These are phyloP conservation scores for Acacia concinna DNA, from an alignment of 331 rosid genomes.

Conservation along the genomic window DNA sequence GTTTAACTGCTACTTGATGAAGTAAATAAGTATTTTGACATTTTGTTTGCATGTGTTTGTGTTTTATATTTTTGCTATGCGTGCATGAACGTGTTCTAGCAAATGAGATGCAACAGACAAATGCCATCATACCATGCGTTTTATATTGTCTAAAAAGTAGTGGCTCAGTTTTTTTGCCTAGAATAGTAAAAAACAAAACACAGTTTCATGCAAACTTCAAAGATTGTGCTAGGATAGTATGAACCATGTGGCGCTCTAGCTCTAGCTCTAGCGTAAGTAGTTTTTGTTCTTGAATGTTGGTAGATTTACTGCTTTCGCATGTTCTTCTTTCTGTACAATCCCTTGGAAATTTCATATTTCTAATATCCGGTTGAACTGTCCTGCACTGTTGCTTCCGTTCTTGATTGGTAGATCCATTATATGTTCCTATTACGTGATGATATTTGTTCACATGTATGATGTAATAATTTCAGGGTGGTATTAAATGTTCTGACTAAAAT, in stretches of 20 bases:
- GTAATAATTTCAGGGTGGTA: not conserved
- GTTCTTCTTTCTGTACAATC: not conserved
- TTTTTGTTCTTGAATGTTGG: not conserved
- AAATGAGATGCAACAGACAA: not conserved
- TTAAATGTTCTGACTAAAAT: constrained; percentile 9
- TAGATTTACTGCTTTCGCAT: not conserved
- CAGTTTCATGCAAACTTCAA: not conserved
- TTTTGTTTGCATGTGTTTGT: not conserved
- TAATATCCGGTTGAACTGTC: not conserved
- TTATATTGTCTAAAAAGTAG: not conserved
- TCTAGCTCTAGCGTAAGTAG: not conserved
- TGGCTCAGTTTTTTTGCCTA: not conserved
- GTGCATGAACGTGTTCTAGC: not conserved
- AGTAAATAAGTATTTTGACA: not conserved
- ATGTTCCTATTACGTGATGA: not conserved
- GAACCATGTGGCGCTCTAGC: not conserved
- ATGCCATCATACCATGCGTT: not conserved
- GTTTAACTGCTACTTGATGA: not conserved
- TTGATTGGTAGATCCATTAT: not conserved
- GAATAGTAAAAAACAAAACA: not conserved
- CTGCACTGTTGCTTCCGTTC: not conserved
- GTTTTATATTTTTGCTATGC: not conserved
- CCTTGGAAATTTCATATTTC: not conserved
- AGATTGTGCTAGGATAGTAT: not conserved
- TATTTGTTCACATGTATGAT: constrained; percentile 8